Evolutionary conservation across 2,329 filamentous ascomycete genomes (phyloP).

Genomic region (Ilyonectria sp.): DNA sequence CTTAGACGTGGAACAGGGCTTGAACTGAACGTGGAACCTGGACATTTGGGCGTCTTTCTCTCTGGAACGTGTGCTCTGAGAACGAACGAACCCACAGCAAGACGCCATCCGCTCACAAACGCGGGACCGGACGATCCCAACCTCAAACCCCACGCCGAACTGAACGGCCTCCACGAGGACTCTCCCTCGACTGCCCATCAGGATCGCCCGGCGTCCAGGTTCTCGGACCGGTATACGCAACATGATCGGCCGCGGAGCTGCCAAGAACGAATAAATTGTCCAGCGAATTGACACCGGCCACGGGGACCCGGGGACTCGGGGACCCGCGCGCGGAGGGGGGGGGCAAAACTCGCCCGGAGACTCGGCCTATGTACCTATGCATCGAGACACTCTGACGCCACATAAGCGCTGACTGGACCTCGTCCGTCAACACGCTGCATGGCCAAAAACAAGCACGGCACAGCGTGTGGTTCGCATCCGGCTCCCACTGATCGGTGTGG

Average conservation of each 20-base stretch:
- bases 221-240: slow-evolving; percentile 21
- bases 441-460: slow-evolving; percentile 13
- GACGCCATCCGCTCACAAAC: slow-evolving; percentile 5
- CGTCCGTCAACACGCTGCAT: not conserved
- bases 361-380: not conserved
- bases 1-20: not conserved
- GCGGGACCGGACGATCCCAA: slow-evolving; percentile 3
- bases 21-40: no score
- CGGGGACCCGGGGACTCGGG: not conserved
- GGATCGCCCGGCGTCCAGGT: slow-evolving; percentile 33
- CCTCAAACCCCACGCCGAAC: slow-evolving; percentile 13
- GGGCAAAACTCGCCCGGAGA: not conserved
- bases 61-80: no score
- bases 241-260: not conserved
- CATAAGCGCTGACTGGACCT: not conserved
- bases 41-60: no score
- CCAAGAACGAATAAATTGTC: not conserved
- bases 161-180: not conserved
- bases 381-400: slow-evolving; percentile 33
- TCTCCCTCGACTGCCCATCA: not conserved
- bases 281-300: not conserved
- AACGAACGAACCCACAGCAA: not conserved
- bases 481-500: slow-evolving; percentile 19
- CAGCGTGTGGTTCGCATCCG: slow-evolving; percentile 5
- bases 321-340: not conserved